Percentiles rank a stretch among this genome's conserved stretches.
Conservation (phyloP, 225 moss, liverwort and hornwort genomes). For the Ulota crispa region DNA sequence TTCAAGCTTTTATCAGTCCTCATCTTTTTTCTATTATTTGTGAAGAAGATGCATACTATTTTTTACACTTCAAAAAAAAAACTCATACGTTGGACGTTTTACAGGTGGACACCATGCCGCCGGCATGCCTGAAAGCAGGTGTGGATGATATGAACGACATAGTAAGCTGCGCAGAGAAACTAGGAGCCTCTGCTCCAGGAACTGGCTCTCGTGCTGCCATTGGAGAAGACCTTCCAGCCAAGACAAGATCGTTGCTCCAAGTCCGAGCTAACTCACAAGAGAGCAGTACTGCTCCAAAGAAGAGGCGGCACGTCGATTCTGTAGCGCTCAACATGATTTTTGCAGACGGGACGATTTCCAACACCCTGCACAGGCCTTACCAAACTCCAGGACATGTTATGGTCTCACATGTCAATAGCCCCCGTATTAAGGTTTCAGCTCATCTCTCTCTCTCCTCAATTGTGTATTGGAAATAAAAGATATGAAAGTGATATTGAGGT, state of each 20-base stretch:
- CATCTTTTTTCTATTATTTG: neutral
- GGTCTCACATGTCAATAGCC: slow-evolving; percentile 63
- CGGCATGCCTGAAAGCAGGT: slow-evolving; percentile 49
- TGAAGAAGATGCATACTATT: neutral
- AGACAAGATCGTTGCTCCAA: slow-evolving; percentile 75
- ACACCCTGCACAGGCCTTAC: slow-evolving; percentile 69
- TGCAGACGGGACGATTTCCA: slow-evolving; percentile 63
- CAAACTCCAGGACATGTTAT: slow-evolving; percentile 33
- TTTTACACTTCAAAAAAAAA: neutral
- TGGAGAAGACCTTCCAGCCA: slow-evolving; percentile 86
- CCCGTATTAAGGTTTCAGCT: slow-evolving; percentile 67
- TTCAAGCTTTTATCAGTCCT: neutral
- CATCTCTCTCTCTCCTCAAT: neutral
- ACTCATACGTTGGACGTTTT: neutral
- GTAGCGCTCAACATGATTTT: slow-evolving; percentile 66
- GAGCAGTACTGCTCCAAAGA: slow-evolving; percentile 43
- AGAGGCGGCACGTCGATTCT: slow-evolving; percentile 71
- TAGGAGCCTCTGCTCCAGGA: slow-evolving; percentile 87
- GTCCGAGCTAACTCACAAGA: slow-evolving; percentile 63
- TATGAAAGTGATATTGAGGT: too few relatives aligned
- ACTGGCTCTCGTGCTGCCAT: slow-evolving; percentile 90
- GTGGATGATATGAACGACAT: slow-evolving; percentile 82
- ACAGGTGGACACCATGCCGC: slow-evolving; percentile 75
- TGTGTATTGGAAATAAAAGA: too few relatives aligned
- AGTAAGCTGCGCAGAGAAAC: slow-evolving; percentile 78